Evolutionary conservation across 352 stramenopile species (phyloP).

Genomic region (Globisporangium ultimum): DNA sequence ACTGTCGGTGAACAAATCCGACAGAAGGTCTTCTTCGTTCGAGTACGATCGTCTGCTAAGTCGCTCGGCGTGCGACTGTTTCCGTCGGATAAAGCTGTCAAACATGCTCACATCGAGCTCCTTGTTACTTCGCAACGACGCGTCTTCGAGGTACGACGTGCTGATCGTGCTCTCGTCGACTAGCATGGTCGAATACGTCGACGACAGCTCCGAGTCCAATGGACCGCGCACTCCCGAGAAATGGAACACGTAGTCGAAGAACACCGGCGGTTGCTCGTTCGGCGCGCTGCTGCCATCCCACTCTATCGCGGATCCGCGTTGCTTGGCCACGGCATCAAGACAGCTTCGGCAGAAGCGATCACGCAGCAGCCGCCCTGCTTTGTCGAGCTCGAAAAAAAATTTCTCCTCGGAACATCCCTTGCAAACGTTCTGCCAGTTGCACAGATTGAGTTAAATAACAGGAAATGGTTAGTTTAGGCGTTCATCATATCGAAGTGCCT

Average conservation of each 20-base stretch:
- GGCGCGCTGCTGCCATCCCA: not conserved
- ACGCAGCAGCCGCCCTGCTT: constrained; percentile 24
- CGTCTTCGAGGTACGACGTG: constrained; percentile 1
- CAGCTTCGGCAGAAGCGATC: constrained; percentile 47
- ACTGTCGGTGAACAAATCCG: too few species aligned
- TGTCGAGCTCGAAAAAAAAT: constrained; percentile 45
- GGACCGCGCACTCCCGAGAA: not conserved
- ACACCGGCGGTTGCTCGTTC: not conserved
- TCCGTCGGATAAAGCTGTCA: not conserved
- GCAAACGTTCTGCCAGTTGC: constrained; percentile 25
- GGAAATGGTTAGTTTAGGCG: too few species aligned
- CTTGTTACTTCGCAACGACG: not conserved
- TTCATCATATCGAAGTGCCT: too few species aligned
- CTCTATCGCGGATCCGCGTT: constrained; percentile 7
- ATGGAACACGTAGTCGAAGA: constrained; percentile 17
- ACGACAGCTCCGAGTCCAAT: too few species aligned
- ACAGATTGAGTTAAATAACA: not conserved
- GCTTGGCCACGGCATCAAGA: constrained; percentile 18
- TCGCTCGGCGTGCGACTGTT: not conserved
- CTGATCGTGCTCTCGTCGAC: constrained; percentile 17
- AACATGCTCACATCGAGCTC: too few species aligned
- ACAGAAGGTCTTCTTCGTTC: too few species aligned
- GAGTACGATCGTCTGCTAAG: too few species aligned
- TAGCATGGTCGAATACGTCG: not conserved
- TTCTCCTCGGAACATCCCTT: constrained; percentile 42